A percentile compares a stretch with the other conserved stretches of the same genome.
These are phyloP conservation scores for Casaregolazyma lundiana DNA, from an alignment of 1,139 yeast species.

Conservation along the genomic window DNA sequence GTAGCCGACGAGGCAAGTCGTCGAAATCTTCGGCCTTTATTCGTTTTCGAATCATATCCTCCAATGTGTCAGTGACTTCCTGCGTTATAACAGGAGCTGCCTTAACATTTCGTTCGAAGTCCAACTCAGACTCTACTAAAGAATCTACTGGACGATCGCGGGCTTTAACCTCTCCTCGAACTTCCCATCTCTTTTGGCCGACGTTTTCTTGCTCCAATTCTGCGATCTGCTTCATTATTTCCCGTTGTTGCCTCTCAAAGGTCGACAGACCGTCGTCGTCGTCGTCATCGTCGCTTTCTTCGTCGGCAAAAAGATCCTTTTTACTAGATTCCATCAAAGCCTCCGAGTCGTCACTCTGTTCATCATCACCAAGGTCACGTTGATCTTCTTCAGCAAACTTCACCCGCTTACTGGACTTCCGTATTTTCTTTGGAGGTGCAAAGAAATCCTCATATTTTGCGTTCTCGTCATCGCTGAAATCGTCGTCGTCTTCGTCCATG, in stretches of 20 bases:
- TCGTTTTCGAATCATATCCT: constrained; percentile 81
- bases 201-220: constrained; percentile 80
- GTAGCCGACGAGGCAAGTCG: constrained; percentile 72
- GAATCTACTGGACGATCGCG: constrained; percentile 82
- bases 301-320: constrained; percentile 50
- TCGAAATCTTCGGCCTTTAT: constrained; percentile 73
- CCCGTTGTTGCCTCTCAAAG: constrained; percentile 77
- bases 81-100: constrained; percentile 92
- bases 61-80: constrained; percentile 79
- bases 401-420: constrained; percentile 20
- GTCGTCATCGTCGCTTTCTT: constrained; percentile 35
- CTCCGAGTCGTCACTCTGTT: constrained; percentile 52
- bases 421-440: constrained; percentile 30
- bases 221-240: constrained; percentile 70
- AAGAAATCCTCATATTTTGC: constrained; percentile 38
- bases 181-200: constrained; percentile 89
- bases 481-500: constrained; percentile 56
- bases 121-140: constrained; percentile 56
- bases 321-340: constrained; percentile 53
- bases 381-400: constrained; percentile 14
- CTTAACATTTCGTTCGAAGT: constrained; percentile 69
- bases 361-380: constrained; percentile 46
- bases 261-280: constrained; percentile 52
- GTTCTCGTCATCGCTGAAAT: constrained; percentile 30
- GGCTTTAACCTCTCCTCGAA: constrained; percentile 87